These are phyloP conservation scores for Colletotrichum acutatum DNA, from an alignment of 2,329 filamentous ascomycete genomes.

Conservation along the genomic window DNA sequence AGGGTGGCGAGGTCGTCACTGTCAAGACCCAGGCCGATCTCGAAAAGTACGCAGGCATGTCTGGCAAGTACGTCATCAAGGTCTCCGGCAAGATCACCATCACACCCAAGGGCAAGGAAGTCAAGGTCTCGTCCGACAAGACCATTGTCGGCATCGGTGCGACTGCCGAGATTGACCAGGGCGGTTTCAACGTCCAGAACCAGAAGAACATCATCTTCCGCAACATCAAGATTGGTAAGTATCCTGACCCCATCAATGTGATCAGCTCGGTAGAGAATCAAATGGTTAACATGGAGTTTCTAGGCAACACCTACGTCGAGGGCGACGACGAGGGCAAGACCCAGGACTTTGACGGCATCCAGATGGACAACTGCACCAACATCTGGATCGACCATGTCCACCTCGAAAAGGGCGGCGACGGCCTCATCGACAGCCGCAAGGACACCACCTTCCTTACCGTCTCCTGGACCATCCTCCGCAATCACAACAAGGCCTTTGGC, in stretches of 20 bases:
- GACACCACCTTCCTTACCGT: constrained; percentile 42
- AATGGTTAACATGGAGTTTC: not conserved
- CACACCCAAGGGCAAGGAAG: constrained; percentile 36
- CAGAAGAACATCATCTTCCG: constrained; percentile 40
- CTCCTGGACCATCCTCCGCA: constrained; percentile 40
- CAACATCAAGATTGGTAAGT: constrained; percentile 39
- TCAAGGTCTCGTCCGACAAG: constrained; percentile 39
- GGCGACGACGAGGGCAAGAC: constrained; percentile 39
- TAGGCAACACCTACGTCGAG: constrained; percentile 29
- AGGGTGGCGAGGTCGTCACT: constrained; percentile 36
- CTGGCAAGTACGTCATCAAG: constrained; percentile 40
- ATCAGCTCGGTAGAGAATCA: too few species aligned
- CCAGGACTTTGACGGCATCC: constrained; percentile 40
- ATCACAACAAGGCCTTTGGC: constrained; percentile 42
- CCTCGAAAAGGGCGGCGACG: constrained; percentile 40
- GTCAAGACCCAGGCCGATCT: constrained; percentile 39
- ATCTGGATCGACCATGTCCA: constrained; percentile 43
- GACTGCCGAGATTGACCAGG: constrained; percentile 39
- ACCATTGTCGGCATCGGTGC: constrained; percentile 41
- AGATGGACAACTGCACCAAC: constrained; percentile 39
- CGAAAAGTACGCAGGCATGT: constrained; percentile 37
- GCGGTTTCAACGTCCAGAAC: constrained; percentile 38
- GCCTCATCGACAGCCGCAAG: constrained; percentile 40
- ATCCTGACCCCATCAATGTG: not conserved
- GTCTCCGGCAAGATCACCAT: constrained; percentile 40